Evolutionary conservation across 1,284 basidiomycete species (phyloP).

Genomic region (Trichosporon coremiiforme): DNA sequence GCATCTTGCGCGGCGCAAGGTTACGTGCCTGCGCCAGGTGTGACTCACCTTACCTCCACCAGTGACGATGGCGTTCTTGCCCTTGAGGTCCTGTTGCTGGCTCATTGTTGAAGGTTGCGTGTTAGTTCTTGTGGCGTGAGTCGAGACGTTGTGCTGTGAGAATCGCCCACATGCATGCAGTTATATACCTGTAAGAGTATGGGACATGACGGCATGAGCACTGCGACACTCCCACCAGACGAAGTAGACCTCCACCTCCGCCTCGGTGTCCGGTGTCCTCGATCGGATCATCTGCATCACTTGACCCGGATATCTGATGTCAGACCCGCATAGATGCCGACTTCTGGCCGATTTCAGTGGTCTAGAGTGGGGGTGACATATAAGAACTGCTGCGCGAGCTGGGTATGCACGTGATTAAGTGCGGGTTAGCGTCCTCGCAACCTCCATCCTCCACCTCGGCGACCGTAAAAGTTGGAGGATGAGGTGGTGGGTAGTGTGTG

Average conservation of each 20-base stretch:
- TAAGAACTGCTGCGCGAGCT: neutral
- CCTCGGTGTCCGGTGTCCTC: neutral
- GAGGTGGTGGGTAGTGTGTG: too few species aligned
- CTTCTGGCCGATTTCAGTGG: neutral
- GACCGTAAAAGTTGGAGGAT: neutral
- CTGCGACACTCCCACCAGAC: neutral
- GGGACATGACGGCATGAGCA: neutral
- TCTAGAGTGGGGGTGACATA: too few species aligned
- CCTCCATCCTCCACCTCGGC: neutral
- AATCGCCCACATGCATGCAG: neutral
- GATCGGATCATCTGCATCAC: neutral
- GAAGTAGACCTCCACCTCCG: neutral
- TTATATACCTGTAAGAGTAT: neutral
- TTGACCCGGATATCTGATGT: neutral
- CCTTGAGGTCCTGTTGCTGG: slow-evolving; percentile 28
- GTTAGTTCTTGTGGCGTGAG: neutral
- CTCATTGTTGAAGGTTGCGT: slow-evolving; percentile 1
- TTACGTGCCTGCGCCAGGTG: neutral
- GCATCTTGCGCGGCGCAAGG: neutral
- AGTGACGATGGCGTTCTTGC: slow-evolving; percentile 33
- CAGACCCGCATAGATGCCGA: neutral
- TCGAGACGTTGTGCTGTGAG: neutral
- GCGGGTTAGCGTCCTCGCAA: neutral
- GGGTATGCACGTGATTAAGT: neutral
- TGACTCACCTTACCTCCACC: slow-evolving; percentile 32